phyloP scores from a whole-genome alignment of 352 stramenopile genomes.

The Phytophthora pini region DNA sequence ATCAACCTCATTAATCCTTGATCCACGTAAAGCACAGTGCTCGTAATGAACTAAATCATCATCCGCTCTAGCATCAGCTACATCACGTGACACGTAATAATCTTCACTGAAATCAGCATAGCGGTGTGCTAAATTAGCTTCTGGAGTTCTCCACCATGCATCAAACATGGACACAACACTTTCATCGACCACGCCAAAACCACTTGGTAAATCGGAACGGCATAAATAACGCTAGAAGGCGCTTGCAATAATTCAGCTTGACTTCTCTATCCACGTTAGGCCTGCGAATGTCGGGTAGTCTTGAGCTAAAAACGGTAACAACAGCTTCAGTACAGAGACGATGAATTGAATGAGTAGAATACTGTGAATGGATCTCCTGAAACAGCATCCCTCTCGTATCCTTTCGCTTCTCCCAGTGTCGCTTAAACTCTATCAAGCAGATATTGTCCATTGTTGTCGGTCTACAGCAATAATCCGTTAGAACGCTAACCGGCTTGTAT shows the following conservation, averaged over 20 bases:
- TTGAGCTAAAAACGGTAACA: not conserved
- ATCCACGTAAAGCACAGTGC: not conserved
- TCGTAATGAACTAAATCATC: slow-evolving; percentile 2
- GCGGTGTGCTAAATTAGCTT: not conserved
- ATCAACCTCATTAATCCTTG: not conserved
- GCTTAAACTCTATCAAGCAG: not conserved
- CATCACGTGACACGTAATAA: not conserved
- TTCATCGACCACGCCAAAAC: not conserved
- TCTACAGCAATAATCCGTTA: not conserved
- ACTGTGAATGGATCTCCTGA: not conserved
- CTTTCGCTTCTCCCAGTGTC: not conserved
- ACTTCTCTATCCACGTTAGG: not conserved
- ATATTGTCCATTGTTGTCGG: not conserved
- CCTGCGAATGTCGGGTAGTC: not conserved
- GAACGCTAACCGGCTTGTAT: not conserved
- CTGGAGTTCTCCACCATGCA: not conserved
- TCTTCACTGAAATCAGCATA: slow-evolving; percentile 1
- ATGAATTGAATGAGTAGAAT: not conserved
- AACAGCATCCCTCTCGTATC: not conserved
- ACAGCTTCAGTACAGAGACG: not conserved
- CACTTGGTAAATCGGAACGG: not conserved
- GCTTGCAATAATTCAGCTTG: not conserved
- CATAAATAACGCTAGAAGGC: not conserved
- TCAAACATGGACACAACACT: not conserved
- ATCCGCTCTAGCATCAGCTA: not conserved